Evolutionary conservation across 208 protist species (phyloP).

Genomic region (Blechomonas ayalai): DNA sequence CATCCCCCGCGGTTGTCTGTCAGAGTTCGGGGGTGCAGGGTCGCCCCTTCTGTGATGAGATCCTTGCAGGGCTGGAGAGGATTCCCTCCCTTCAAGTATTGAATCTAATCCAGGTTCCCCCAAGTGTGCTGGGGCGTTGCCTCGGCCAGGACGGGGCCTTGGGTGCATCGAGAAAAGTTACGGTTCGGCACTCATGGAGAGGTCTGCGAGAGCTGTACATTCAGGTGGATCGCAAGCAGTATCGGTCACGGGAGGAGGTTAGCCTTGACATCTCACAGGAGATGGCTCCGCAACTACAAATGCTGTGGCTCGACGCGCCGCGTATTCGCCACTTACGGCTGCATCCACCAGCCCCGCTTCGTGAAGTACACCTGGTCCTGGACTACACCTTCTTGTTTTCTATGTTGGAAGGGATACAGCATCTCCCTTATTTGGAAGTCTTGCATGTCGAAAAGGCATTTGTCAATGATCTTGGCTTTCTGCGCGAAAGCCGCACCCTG

Average conservation of each 20-base stretch:
- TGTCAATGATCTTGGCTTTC: slow-evolving; percentile 32
- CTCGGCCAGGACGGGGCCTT: no score
- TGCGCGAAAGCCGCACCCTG: slow-evolving; percentile 23
- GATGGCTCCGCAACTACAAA: slow-evolving; percentile 20
- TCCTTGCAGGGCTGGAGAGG: no score
- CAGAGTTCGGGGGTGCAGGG: no score
- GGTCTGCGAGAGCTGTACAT: slow-evolving; percentile 22
- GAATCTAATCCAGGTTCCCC: no score
- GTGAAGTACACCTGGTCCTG: slow-evolving; percentile 45
- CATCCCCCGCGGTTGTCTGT: no score
- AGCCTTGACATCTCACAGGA: slow-evolving; percentile 3
- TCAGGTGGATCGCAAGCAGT: slow-evolving; percentile 1
- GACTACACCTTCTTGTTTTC: slow-evolving; percentile 28
- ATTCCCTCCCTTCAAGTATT: no score
- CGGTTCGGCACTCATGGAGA: no score
- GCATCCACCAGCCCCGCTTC: slow-evolving; percentile 8
- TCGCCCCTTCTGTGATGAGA: no score
- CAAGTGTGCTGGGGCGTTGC: no score
- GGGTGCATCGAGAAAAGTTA: no score
- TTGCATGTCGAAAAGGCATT: slow-evolving; percentile 36
- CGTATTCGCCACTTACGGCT: slow-evolving; percentile 15
- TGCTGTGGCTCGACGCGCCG: slow-evolving; percentile 47
- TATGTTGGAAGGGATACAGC: slow-evolving; percentile 26
- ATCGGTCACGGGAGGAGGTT: slow-evolving; percentile 3
- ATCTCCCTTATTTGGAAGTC: slow-evolving; percentile 35